Evolutionary conservation across 768 basidiomycete genomes (phyloP), one percentile per base, ranked within the genome.

Genomic region (Tricholoma flavovirens): DNA sequence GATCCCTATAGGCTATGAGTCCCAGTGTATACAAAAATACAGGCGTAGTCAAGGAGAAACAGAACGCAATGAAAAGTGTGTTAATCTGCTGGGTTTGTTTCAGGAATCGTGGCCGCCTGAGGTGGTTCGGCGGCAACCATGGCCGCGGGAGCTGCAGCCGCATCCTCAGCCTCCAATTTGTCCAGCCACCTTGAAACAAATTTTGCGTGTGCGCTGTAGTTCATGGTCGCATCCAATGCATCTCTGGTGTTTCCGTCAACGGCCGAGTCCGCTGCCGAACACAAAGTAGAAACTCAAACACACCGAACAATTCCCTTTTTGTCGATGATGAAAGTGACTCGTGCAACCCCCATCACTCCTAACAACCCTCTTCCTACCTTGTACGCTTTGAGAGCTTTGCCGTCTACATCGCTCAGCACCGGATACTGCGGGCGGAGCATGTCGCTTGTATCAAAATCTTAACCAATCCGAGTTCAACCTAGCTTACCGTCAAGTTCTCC

Each of bases 321-420:
- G 66, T 91, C 89, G 57, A 93, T 83, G 62, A 93, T 75, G 64
- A 91, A 86, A 2, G 91, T 93, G 32, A 83, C 80, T 11, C 92
- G 80, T 4, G 82, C 80, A 40, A 73, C 64, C 40, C 81, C 77
- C 0, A 72, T 72, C 11, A 93, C 59, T 15, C 92, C 91, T 26
- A 92, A 67, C 59, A 93, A 61, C 1, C 82, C 82, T 61, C 80
- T 86, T 10, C 81, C 82, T n/a, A 90, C 77, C 1, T 76, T 71
- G 63, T 88, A 93, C 2, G 79, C 75, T 63, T 83, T 82, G 60
- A 84, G 76, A 2, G 79, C 84, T 54, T 77, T 75, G 38, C 84
- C 84, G 11, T 83, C 76, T 17, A 70, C 66, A 61, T 94, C 92
- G 61, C 87, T 90, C 61, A 94, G 71, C 21, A 93, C 79, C 3